phyloP scores from a whole-genome alignment of 768 basidiomycete genomes.

The Auriscalpium microsporum region DNA sequence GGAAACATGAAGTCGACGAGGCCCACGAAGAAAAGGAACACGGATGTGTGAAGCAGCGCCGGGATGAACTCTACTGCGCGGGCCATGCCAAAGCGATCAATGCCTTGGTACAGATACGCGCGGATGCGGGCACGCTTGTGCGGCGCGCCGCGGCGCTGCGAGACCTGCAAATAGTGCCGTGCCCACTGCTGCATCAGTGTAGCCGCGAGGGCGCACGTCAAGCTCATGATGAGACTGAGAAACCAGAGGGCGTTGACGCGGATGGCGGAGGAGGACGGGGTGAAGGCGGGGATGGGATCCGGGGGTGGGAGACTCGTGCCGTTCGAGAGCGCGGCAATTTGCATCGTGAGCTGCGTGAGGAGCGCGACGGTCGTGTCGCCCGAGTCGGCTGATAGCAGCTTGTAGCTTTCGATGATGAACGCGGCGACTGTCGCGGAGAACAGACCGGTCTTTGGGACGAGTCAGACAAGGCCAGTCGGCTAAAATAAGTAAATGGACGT shows the following conservation, averaged over 20 bases:
- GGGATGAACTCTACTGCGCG: constrained; percentile 11
- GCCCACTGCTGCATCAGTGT: constrained; percentile 10
- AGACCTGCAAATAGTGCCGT: constrained; percentile 6
- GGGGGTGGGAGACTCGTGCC: background rate
- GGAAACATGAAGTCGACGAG: constrained; percentile 7
- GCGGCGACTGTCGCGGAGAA: constrained; percentile 16
- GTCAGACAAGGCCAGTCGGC: background rate
- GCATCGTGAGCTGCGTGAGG: constrained; percentile 4
- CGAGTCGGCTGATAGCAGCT: constrained; percentile 9
- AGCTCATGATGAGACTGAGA: constrained; percentile 10
- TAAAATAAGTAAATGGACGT: background rate
- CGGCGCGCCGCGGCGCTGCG: constrained; percentile 4
- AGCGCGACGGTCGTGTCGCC: background rate
- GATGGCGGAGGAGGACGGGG: background rate
- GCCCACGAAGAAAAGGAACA: constrained; percentile 9
- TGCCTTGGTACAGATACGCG: constrained; percentile 4
- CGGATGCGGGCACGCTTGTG: constrained; percentile 11
- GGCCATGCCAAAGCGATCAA: constrained; percentile 3
- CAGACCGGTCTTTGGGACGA: constrained; percentile 14
- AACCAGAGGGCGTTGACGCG: constrained; percentile 10
- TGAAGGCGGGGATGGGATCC: background rate
- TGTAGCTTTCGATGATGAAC: constrained; percentile 15
- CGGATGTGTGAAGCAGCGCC: constrained; percentile 8
- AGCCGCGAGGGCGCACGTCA: constrained; percentile 8
- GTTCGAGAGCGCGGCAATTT: constrained; percentile 1